Base-by-base conservation (phyloP, 192 early-diverging fungal genomes). In the Entomortierella beljakovae region DNA sequence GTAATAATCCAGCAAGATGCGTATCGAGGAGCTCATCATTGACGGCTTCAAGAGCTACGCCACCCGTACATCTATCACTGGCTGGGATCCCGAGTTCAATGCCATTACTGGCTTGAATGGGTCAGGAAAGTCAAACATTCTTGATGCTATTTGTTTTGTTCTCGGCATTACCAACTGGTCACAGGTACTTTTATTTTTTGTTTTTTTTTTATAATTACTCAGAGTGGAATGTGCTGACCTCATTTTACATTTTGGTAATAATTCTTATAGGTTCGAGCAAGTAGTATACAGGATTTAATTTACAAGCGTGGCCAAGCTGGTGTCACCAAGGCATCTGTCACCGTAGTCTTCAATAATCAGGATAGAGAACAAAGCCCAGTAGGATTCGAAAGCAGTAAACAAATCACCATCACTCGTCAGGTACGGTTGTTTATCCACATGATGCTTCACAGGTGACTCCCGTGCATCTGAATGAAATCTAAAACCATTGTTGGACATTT, bases 41-140 rank as follows among this genome's bases (percentile, higher is more conserved):
- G 98, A 99, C 58, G 98, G 98, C 28, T 99, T 99, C 89, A 99
- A 99, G 79, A 98, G 96, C 1, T 99, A 99, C 82, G 96, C 96
- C 2, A 90, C 93, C 28, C 90, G 97, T 34, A 97, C 96, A 7
- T 93, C 95, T 61, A 98, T 99, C 66, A 90, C 94, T 29, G 94
- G 95, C n/a, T 99, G 97, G 97, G 98, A 99, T 85, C 90, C 93
- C 2, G 88, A 94, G 68, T 99, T 99, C 81, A 99, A 98, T 71
- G 97, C 98, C 32, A 98, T 99, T 70, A 99, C 98, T 9, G 98
- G 98, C 20, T 86, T 99, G 23, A 99, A 99, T 80, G 98, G 98
- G 13, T 95, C 94, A 2, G 98, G 98, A 37, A 99, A 99, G 71
- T 98, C 96, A 25, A 99, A 99, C 83, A 94, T 99, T 69, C 85